Base-by-base conservation (phyloP, 1,139 yeast species). In the Blastobotrys apis region DNA sequence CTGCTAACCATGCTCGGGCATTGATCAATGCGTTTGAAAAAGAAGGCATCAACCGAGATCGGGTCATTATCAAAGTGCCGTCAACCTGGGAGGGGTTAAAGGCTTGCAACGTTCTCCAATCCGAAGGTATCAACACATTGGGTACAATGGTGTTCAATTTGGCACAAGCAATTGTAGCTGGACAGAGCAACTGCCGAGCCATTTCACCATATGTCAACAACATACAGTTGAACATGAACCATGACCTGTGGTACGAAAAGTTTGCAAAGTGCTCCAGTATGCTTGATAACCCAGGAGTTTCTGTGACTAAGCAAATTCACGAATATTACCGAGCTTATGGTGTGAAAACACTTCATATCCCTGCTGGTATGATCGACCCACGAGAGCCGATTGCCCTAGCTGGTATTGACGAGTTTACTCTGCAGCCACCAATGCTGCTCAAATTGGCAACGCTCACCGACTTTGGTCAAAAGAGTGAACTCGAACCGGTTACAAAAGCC, bases 321-420 rank as follows among this genome's bases (percentile, higher is more conserved):
- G 55, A 63, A 45, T 64, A 62, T 44, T 64, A 62, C 53, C 52
- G 57, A n/a, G 59, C 64, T 8, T 48, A 64, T 44, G 47, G 49
- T n/a, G 47, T 63, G 51, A 52, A 54, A 41, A 63, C 67, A 6
- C 45, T 45, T 26, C 53, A 52, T 35, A 53, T 62, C 42, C 55
- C 64, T 40, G 68, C 68, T 25, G 68, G 66, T 3, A 53, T 56
- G 51, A 52, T 62, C 25, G 65, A 63, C 29, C 32, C 49, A 15
- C 50, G 53, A 38, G 57, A 58, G 30, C 51, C 59, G 36, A 33
- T 56, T 22, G 62, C 56, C 10, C 45, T 62, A 17, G 57, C 57
- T 27, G 68, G 68, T 30, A 51, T 64, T 26, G 68, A 64, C 42
- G 68, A 55, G 40, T 58, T 63, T 53, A 64, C 68, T 8, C 35